These are phyloP conservation scores for Ormosia semicastrata DNA, from an alignment of 306 rosid species.

Conservation along the genomic window DNA sequence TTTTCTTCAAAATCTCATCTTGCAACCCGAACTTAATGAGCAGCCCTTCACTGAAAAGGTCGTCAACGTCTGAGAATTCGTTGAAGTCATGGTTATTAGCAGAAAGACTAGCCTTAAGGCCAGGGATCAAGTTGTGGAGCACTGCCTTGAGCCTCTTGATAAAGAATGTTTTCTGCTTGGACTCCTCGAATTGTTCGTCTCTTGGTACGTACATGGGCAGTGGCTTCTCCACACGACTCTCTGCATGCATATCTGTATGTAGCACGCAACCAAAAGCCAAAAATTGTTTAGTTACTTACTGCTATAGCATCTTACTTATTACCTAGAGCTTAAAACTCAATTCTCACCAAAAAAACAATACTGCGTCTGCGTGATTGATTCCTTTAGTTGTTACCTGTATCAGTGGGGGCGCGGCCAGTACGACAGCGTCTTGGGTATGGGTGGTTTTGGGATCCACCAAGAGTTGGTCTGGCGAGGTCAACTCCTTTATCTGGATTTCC, in stretches of 20 bases:
- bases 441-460: slow-evolving; percentile 53
- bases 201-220: slow-evolving; percentile 76
- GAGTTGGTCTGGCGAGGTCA: slow-evolving; percentile 59
- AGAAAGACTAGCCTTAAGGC: slow-evolving; percentile 62
- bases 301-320: background rate
- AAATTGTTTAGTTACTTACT: background rate
- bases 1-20: slow-evolving; percentile 56
- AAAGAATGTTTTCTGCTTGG: slow-evolving; percentile 59
- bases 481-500: slow-evolving; percentile 82
- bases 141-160: slow-evolving; percentile 73
- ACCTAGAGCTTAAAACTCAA: background rate
- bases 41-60: slow-evolving; percentile 65
- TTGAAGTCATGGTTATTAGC: slow-evolving; percentile 60
- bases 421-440: slow-evolving; percentile 89
- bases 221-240: slow-evolving; percentile 77
- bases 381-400: slow-evolving; percentile 43
- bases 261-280: background rate
- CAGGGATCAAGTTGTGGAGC: slow-evolving; percentile 71
- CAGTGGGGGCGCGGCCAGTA: slow-evolving; percentile 68
- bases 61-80: slow-evolving; percentile 64
- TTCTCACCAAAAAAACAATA: too few species aligned
- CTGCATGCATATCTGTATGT: slow-evolving; percentile 54
- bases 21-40: slow-evolving; percentile 55
- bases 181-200: slow-evolving; percentile 84
- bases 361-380: background rate